These are phyloP conservation scores for Saccharomyces jurei DNA, from an alignment of 805 yeast genomes.

Conservation along the genomic window DNA sequence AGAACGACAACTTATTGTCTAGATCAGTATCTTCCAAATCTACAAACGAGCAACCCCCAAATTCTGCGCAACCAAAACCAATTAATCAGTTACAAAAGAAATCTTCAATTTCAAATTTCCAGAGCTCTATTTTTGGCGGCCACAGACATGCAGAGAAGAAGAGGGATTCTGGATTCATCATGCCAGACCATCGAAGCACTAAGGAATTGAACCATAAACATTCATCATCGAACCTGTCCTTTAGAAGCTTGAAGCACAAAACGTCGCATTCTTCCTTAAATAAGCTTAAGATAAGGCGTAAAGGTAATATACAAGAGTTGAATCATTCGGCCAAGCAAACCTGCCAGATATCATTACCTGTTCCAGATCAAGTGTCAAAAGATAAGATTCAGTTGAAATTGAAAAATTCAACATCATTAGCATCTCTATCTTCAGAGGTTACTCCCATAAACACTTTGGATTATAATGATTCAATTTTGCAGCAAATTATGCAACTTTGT, in stretches of 20 bases:
- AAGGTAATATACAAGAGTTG: conserved; percentile 12
- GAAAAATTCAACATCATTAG: conserved; percentile 33
- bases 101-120: neutral
- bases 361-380: conserved; percentile 47
- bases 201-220: conserved; percentile 7
- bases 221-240: conserved; percentile 1
- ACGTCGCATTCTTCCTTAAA: conserved; percentile 29
- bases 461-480: conserved; percentile 21
- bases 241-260: conserved; percentile 23
- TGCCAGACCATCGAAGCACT: conserved; percentile 1
- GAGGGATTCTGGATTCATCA: neutral
- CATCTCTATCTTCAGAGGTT: conserved; percentile 22
- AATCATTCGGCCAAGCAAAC: conserved; percentile 9
- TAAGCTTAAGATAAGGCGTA: conserved; percentile 24
- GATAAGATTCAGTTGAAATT: conserved; percentile 48
- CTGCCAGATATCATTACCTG: conserved; percentile 46
- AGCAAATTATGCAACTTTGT: conserved; percentile 21
- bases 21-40: conserved; percentile 12
- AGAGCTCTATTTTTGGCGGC: neutral
- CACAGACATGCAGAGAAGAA: neutral
- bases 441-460: conserved; percentile 18
- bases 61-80: neutral
- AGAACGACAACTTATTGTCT: conserved; percentile 14
- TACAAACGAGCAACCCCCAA: neutral
- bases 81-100: neutral